phyloP scores from a whole-genome alignment of 2,329 filamentous ascomycete genomes.

The Pseudocercospora fijiensis region DNA sequence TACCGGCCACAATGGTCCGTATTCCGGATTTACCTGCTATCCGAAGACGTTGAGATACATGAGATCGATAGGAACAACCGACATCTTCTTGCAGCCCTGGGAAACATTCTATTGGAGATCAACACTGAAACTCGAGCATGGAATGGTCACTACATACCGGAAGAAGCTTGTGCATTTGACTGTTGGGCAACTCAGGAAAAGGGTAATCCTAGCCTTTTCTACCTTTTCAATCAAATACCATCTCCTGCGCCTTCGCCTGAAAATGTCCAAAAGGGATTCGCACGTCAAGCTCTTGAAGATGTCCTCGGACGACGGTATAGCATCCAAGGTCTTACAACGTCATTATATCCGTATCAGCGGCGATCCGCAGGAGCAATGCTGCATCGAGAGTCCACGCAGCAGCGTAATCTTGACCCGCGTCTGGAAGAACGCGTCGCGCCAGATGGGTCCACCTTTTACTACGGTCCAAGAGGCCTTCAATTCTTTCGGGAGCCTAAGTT shows the following conservation, averaged over 20 bases:
- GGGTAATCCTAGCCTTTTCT: conserved; percentile 56
- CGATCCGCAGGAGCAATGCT: conserved; percentile 81
- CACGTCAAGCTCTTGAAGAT: conserved; percentile 55
- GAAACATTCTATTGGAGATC: conserved; percentile 52
- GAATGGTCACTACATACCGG: conserved; percentile 46
- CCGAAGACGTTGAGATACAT: conserved; percentile 55
- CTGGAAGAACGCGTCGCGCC: conserved; percentile 62
- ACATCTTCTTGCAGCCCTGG: conserved; percentile 49
- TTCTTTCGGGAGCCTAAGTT: conserved; percentile 65
- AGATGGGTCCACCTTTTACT: conserved; percentile 64
- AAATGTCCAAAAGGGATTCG: conserved; percentile 51
- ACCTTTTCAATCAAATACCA: conserved; percentile 71
- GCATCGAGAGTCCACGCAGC: conserved; percentile 69
- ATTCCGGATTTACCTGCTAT: conserved; percentile 33
- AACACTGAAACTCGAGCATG: conserved; percentile 59
- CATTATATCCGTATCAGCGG: conserved; percentile 75
- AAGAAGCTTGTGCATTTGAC: conserved; percentile 38
- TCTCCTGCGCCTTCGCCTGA: conserved; percentile 62
- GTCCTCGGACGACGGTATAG: conserved; percentile 52
- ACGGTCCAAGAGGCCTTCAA: conserved; percentile 62
- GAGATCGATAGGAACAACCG: conserved; percentile 52
- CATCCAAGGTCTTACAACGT: conserved; percentile 60
- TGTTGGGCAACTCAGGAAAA: conserved; percentile 46
- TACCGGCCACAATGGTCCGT: conserved; percentile 14
- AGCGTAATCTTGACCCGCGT: conserved; percentile 69